phyloP scores from a whole-genome alignment of 345 rosid species.

The Brassica nigra region DNA sequence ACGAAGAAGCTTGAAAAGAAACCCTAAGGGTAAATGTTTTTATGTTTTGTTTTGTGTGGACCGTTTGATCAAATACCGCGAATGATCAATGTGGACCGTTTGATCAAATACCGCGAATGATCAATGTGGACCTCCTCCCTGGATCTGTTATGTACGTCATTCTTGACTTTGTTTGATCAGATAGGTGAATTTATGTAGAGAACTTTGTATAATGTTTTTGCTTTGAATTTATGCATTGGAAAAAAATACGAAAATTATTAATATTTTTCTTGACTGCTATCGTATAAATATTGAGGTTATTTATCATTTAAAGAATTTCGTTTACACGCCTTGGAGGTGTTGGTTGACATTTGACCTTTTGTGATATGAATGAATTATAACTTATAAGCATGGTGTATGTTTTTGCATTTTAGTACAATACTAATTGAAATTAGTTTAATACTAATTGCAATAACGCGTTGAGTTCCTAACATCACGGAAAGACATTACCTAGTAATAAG shows the following conservation, averaged over 20 bases:
- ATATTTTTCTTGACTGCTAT: neutral
- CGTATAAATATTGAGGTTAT: neutral
- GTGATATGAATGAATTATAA: neutral
- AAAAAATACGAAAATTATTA: neutral
- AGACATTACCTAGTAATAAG: neutral
- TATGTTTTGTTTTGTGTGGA: neutral
- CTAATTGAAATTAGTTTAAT: neutral
- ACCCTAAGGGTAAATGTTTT: neutral
- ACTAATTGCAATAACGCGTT: neutral
- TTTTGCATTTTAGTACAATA: neutral
- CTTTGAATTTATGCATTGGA: neutral
- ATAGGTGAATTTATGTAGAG: conserved; percentile 19
- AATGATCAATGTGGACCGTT: conserved; percentile 21
- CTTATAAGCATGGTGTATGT: neutral
- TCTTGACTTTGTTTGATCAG: conserved; percentile 19
- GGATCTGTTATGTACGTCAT: conserved; percentile 22
- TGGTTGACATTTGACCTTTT: neutral
- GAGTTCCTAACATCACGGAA: neutral
- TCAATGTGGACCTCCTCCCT: conserved; percentile 3
- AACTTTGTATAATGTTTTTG: conserved; percentile 21
- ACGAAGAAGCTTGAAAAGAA: conserved; percentile 78
- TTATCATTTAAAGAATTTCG: too few species aligned
- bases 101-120: conserved; percentile 8
- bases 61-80: neutral
- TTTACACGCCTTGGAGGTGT: neutral